Conservation (phyloP, 2,329 filamentous ascomycete genomes). For the Botryotinia narcissicola region DNA sequence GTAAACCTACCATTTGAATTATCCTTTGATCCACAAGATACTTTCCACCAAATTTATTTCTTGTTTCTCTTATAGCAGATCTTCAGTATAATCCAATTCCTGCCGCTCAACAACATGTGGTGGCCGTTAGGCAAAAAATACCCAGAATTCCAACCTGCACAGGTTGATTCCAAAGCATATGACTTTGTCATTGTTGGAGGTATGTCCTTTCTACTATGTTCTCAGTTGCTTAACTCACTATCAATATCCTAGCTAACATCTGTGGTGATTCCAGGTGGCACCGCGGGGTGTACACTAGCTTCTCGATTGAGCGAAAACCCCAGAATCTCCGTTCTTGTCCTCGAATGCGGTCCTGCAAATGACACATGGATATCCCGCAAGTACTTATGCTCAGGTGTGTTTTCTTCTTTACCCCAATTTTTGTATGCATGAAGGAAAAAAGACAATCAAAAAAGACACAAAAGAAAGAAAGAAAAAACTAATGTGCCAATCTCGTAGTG, state of each 20-base stretch:
- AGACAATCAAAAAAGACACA: fast-evolving
- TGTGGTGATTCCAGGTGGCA: conserved; percentile 39
- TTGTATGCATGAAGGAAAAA: neutral
- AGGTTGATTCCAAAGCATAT: neutral
- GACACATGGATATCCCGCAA: conserved; percentile 15
- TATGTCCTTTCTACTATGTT: neutral
- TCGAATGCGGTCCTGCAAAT: conserved; percentile 40
- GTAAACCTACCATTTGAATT: neutral
- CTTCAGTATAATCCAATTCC: too few species aligned
- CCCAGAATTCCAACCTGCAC: neutral
- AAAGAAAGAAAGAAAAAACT: neutral
- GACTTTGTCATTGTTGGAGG: neutral
- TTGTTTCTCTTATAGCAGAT: neutral
- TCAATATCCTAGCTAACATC: neutral
- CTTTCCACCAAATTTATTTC: neutral
- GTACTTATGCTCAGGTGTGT: conserved; percentile 22
- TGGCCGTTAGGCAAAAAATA: neutral
- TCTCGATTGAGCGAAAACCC: conserved; percentile 41
- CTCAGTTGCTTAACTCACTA: fast-evolving
- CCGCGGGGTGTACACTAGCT: conserved; percentile 44
- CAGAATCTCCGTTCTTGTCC: conserved; percentile 40
- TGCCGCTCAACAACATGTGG: neutral
- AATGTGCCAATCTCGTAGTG: conserved; percentile 2
- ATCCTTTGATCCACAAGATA: neutral
- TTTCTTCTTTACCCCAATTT: neutral